Percentiles rank a stretch among this genome's conserved stretches.
phyloP scores from a whole-genome alignment of 345 rosid species.

The Syzygium aqueum region DNA sequence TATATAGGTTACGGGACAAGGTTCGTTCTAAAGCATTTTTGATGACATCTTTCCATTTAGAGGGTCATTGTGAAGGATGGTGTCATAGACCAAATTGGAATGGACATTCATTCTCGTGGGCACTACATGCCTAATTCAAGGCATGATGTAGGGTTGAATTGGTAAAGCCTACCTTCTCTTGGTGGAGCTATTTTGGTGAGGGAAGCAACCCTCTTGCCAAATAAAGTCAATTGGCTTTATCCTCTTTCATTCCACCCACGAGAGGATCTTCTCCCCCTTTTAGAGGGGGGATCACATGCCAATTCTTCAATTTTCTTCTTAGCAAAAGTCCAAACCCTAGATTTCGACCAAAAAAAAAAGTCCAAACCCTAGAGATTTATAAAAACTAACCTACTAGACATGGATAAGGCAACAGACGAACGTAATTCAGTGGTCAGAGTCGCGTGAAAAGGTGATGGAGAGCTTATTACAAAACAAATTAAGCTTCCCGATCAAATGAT shows the following conservation, averaged over 20 bases:
- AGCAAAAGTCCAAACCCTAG: background rate
- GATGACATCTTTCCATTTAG: background rate
- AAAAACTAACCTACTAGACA: background rate
- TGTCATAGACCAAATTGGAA: background rate
- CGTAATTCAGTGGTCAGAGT: background rate
- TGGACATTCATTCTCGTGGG: background rate
- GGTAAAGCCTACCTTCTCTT: background rate
- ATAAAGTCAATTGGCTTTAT: background rate
- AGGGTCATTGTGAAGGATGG: background rate
- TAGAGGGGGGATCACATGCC: background rate
- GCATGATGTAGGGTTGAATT: background rate
- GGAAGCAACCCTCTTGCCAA: background rate
- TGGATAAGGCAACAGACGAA: background rate
- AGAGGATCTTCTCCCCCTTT: background rate
- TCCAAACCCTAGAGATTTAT: background rate
- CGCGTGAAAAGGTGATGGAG: too few species aligned
- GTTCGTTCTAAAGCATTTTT: too few species aligned
- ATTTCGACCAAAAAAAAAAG: too few species aligned
- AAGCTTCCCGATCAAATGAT: background rate
- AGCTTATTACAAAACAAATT: background rate
- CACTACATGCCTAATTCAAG: background rate
- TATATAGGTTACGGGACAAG: accelerated
- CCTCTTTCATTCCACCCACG: background rate
- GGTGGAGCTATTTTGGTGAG: background rate
- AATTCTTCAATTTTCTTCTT: background rate